Conservation (phyloP, 1,139 yeast species). For the Sugiyamaella pinicola region DNA sequence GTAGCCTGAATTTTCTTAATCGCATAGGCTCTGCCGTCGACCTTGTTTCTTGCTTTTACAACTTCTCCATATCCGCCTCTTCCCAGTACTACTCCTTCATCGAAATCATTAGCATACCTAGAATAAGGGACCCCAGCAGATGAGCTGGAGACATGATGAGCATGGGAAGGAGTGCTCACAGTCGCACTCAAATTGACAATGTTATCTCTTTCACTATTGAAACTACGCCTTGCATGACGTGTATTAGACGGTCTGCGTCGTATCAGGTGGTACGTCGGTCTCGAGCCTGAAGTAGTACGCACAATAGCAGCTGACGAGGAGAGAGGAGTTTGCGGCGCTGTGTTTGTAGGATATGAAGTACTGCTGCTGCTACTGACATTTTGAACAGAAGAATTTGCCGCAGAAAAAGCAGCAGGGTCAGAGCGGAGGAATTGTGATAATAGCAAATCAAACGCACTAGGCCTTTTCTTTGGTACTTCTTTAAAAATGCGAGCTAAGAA, state of each 20-base stretch:
- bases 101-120: conserved; percentile 80
- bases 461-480: conserved; percentile 67
- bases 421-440: conserved; percentile 81
- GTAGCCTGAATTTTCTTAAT: conserved; percentile 87
- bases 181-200: conserved; percentile 1
- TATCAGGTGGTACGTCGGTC: conserved; percentile 10
- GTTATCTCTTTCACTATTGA: conserved; percentile 20
- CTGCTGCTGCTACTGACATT: conserved; percentile 5
- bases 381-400: conserved; percentile 7
- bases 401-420: conserved; percentile 41
- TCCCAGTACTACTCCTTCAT: conserved; percentile 89
- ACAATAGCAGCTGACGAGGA: conserved; percentile 8
- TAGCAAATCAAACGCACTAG: conserved; percentile 78
- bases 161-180: background rate
- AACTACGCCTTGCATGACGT: conserved; percentile 21
- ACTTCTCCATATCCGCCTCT: conserved; percentile 98
- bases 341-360: background rate
- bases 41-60: conserved; percentile 86
- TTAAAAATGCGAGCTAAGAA: conserved; percentile 69
- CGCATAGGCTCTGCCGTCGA: conserved; percentile 95
- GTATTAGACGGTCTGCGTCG: conserved; percentile 2
- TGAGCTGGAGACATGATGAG: background rate
- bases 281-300: conserved; percentile 7
- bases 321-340: background rate
- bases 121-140: conserved; percentile 42